Percentiles rank a stretch among this genome's conserved stretches.
These are phyloP conservation scores for Solanum aculeatissimum DNA, from an alignment of 305 asterid species.

Conservation along the genomic window DNA sequence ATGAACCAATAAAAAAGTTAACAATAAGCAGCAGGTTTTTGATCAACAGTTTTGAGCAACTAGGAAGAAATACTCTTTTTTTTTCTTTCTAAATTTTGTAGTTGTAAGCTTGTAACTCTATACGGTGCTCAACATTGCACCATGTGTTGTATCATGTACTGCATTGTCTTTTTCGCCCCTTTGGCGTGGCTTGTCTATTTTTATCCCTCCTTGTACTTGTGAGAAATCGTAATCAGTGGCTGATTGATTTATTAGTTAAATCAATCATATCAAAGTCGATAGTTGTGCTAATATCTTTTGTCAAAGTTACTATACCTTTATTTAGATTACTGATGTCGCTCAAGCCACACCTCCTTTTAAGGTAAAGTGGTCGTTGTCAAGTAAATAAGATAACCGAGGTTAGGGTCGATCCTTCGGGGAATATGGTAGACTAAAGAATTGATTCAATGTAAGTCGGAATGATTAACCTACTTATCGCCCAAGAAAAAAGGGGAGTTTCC, in stretches of 20 bases:
- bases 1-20: slow-evolving; percentile 17
- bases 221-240: background rate
- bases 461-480: too few species aligned
- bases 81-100: background rate
- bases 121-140: background rate
- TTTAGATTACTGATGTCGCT: background rate
- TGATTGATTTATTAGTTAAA: background rate
- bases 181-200: background rate
- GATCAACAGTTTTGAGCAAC: background rate
- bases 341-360: too few species aligned
- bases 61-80: background rate
- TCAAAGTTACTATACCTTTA: background rate
- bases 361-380: too few species aligned
- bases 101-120: background rate
- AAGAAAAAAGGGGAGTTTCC: too few species aligned
- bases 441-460: too few species aligned
- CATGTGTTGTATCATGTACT: background rate
- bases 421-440: too few species aligned
- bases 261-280: background rate
- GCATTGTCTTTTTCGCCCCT: background rate
- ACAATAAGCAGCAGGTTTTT: background rate
- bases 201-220: background rate
- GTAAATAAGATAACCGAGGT: too few species aligned
- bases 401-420: too few species aligned
- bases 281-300: background rate